phyloP scores from a whole-genome alignment of 352 stramenopile species.

The Pseudoperonospora humuli region DNA sequence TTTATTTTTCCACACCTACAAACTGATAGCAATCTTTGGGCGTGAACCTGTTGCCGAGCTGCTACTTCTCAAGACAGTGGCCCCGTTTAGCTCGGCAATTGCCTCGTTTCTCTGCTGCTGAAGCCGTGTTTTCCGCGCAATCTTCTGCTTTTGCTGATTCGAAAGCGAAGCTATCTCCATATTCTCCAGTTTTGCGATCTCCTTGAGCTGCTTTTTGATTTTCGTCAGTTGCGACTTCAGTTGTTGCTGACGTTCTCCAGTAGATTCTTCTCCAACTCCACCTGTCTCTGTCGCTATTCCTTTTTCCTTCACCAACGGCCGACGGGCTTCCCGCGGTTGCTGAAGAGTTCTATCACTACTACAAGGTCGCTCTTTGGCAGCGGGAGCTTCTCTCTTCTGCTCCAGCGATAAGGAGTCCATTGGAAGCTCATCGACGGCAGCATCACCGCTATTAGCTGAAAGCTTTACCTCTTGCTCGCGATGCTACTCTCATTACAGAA shows the following conservation, averaged over 20 bases:
- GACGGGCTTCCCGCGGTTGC: not conserved
- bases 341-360: not conserved
- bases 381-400: slow-evolving; percentile 7
- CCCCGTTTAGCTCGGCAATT: slow-evolving; percentile 40
- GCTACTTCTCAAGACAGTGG: slow-evolving; percentile 19
- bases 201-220: slow-evolving; percentile 43
- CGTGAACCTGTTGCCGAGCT: slow-evolving; percentile 6
- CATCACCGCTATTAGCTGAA: slow-evolving; percentile 2
- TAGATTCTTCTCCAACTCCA: not conserved
- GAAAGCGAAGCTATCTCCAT: slow-evolving; percentile 13
- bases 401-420: slow-evolving; percentile 34
- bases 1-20: no score
- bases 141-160: slow-evolving; percentile 26
- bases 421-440: slow-evolving; percentile 11
- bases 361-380: not conserved
- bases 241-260: slow-evolving; percentile 13
- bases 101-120: slow-evolving; percentile 29
- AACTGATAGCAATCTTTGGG: slow-evolving; percentile 19
- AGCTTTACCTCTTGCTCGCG: slow-evolving; percentile 18
- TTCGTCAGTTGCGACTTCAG: slow-evolving; percentile 45
- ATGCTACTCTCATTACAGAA: slow-evolving; percentile 3
- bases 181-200: slow-evolving; percentile 22
- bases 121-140: slow-evolving; percentile 21
- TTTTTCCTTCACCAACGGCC: not conserved
- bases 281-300: not conserved